A percentile compares a stretch with the other conserved stretches of the same genome.
phyloP scores from a whole-genome alignment of 1,284 basidiomycete genomes.

The Leccinum ponderosum region DNA sequence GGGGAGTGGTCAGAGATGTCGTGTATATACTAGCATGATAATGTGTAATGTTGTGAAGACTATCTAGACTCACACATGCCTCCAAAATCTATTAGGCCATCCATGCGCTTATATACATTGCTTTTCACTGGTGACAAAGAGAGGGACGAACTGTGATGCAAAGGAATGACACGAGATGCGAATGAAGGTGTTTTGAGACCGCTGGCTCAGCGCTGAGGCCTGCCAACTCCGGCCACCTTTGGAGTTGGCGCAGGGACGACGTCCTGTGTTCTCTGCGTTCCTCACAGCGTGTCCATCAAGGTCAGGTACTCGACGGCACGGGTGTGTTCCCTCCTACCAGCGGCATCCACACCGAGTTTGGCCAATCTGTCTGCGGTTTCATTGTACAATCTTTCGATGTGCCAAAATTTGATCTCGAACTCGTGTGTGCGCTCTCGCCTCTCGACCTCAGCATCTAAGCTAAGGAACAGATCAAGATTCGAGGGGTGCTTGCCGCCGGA shows the following conservation, averaged over 20 bases:
- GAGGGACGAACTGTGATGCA: too few relatives aligned
- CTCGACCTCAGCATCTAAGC: neutral
- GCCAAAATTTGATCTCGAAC: neutral
- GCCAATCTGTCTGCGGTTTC: neutral
- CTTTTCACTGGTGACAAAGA: too few relatives aligned
- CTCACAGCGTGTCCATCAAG: neutral
- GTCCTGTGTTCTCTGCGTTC: neutral
- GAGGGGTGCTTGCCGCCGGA: neutral
- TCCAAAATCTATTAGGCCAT: too few relatives aligned
- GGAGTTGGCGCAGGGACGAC: neutral
- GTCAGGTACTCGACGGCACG: neutral
- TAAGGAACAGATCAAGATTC: neutral
- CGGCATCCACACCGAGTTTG: neutral
- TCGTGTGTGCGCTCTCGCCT: neutral
- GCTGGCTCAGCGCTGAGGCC: neutral
- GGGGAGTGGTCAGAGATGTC: too few relatives aligned
- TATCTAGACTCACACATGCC: too few relatives aligned
- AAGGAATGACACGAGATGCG: neutral
- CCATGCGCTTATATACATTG: too few relatives aligned
- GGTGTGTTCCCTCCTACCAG: neutral
- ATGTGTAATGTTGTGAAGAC: too few relatives aligned
- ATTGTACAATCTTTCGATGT: neutral
- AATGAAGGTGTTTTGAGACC: neutral
- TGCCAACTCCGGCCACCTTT: neutral
- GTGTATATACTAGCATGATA: too few relatives aligned